These are phyloP conservation scores for Trichoderma sp. DNA, from an alignment of 2,329 filamentous ascomycete species.

Conservation along the genomic window DNA sequence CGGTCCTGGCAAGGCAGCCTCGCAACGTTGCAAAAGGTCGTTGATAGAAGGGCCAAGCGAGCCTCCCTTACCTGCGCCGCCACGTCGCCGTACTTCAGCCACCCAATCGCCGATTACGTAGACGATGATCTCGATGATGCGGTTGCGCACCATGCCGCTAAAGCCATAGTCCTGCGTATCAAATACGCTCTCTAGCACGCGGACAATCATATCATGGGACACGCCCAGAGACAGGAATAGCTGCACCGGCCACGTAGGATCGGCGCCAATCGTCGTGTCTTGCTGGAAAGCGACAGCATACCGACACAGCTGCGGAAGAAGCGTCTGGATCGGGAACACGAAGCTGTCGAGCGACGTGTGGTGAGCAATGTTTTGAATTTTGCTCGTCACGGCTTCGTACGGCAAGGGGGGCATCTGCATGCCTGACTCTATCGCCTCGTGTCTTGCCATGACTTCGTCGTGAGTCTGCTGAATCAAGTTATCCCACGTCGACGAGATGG, in stretches of 20 bases:
- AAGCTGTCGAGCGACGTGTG: conserved; percentile 64
- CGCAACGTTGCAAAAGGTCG: conserved; percentile 52
- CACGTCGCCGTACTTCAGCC: conserved; percentile 48
- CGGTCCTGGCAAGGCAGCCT: conserved; percentile 42
- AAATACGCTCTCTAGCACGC: conserved; percentile 56
- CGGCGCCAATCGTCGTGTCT: conserved; percentile 56
- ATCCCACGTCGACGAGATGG: conserved; percentile 82
- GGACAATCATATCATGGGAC: conserved; percentile 55
- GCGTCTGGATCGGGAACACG: conserved; percentile 61
- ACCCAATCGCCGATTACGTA: conserved; percentile 50
- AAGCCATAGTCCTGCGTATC: conserved; percentile 60
- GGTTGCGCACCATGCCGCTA: conserved; percentile 48
- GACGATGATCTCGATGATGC: conserved; percentile 55
- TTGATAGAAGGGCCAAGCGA: conserved; percentile 45
- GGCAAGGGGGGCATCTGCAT: conserved; percentile 50
- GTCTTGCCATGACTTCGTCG: conserved; percentile 48
- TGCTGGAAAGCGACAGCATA: conserved; percentile 60
- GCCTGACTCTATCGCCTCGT: conserved; percentile 42
- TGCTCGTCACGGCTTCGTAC: conserved; percentile 67
- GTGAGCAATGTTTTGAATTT: conserved; percentile 63
- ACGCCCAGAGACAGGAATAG: conserved; percentile 57
- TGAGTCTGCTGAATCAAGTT: conserved; percentile 74
- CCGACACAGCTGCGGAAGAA: conserved; percentile 61
- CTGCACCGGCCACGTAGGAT: conserved; percentile 56
- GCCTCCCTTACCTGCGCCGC: conserved; percentile 40